A percentile compares a stretch with the other conserved stretches of the same genome.
Conservation (phyloP, 2,329 filamentous ascomycete species). For the Fusarium sp. region DNA sequence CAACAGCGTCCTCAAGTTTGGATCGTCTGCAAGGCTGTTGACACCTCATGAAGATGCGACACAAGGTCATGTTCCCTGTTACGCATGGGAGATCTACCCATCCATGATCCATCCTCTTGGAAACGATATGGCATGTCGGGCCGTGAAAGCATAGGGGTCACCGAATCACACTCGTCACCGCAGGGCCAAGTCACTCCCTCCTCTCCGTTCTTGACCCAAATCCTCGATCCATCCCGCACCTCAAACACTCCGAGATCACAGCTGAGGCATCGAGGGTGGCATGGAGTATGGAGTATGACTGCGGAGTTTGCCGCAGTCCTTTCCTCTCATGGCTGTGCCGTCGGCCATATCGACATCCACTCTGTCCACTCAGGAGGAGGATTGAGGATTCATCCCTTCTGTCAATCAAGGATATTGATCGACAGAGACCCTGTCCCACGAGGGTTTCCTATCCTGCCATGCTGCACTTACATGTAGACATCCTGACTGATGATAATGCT, state of each 20-base stretch:
- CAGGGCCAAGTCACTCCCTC: slow-evolving; percentile 11
- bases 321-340: slow-evolving; percentile 27
- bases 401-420: slow-evolving; percentile 29
- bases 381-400: slow-evolving; percentile 29
- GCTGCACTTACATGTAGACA: not conserved
- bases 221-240: slow-evolving; percentile 30
- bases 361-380: not conserved
- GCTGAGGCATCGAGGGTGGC: slow-evolving; percentile 16
- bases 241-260: slow-evolving; percentile 29
- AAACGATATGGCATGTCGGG: slow-evolving; percentile 15
- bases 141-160: slow-evolving; percentile 6
- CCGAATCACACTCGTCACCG: slow-evolving; percentile 8
- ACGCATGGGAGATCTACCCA: slow-evolving; percentile 40
- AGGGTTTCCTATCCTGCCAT: slow-evolving; percentile 27
- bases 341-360: slow-evolving; percentile 21
- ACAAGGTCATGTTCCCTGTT: slow-evolving; percentile 38
- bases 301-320: slow-evolving; percentile 17
- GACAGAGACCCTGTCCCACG: slow-evolving; percentile 34
- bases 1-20: slow-evolving; percentile 7
- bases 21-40: slow-evolving; percentile 39
- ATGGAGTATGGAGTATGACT: not conserved
- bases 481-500: not conserved
- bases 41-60: slow-evolving; percentile 35
- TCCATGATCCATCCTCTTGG: slow-evolving; percentile 35
- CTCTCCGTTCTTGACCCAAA: slow-evolving; percentile 16